A percentile compares a stretch with the other conserved stretches of the same genome.
These are phyloP conservation scores for Bassia scoparia DNA, from an alignment of 148 eudicot genomes.

Conservation along the genomic window DNA sequence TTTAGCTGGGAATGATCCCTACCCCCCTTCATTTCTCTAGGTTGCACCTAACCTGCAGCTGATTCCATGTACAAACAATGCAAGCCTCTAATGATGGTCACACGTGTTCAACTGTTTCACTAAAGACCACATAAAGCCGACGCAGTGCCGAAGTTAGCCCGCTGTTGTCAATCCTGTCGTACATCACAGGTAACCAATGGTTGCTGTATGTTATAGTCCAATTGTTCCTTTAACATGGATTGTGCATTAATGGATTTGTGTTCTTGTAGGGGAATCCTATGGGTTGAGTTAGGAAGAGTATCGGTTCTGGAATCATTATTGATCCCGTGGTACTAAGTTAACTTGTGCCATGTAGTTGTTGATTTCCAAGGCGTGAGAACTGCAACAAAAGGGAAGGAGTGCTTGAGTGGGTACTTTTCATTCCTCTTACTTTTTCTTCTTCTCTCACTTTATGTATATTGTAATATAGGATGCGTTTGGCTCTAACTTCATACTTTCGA, in stretches of 20 bases:
- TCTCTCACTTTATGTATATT: not conserved
- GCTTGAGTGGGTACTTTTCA: not conserved
- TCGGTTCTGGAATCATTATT: conserved; percentile 69
- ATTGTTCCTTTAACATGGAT: conserved; percentile 5
- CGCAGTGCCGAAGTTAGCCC: conserved; percentile 88
- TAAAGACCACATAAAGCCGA: conserved; percentile 70
- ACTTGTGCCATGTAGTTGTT: conserved; percentile 66
- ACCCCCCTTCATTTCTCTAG: conserved; percentile 43
- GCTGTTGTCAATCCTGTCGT: conserved; percentile 92
- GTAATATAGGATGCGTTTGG: not conserved
- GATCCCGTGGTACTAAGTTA: conserved; percentile 60
- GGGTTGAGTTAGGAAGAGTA: conserved; percentile 72
- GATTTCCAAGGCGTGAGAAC: conserved; percentile 59
- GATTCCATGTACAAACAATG: conserved; percentile 26
- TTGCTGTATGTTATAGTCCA: conserved; percentile 12
- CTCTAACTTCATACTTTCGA: not conserved
- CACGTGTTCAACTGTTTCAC: conserved; percentile 55
- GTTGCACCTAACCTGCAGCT: conserved; percentile 40
- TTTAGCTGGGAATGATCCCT: conserved; percentile 35
- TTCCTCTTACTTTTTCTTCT: not conserved
- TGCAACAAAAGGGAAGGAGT: conserved; percentile 68
- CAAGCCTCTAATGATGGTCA: conserved; percentile 41
- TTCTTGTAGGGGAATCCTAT: conserved; percentile 49
- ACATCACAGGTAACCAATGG: conserved; percentile 45
- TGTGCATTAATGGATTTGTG: not conserved